These are phyloP conservation scores for Backusella psychrophila DNA, from an alignment of 192 early-diverging fungal species.

Conservation along the genomic window DNA sequence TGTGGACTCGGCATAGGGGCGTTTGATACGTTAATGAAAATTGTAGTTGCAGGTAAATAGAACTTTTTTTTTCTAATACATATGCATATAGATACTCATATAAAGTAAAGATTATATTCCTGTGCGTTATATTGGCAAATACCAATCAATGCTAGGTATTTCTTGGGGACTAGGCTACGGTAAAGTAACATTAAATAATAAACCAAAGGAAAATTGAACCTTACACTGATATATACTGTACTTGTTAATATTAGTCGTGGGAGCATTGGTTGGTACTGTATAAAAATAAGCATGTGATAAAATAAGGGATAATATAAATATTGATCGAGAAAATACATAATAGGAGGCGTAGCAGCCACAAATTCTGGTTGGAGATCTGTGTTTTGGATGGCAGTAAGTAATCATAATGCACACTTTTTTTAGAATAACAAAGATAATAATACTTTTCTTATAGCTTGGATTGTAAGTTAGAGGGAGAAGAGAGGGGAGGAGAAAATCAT, in stretches of 20 bases:
- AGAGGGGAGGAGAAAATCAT: not conserved
- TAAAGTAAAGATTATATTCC: conserved; percentile 32
- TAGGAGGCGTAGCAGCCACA: conserved; percentile 45
- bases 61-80: not conserved
- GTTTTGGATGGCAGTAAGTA: conserved; percentile 32
- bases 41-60: conserved; percentile 42
- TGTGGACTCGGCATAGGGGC: conserved; percentile 56
- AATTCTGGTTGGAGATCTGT: conserved; percentile 30
- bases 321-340: not conserved
- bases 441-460: conserved; percentile 39
- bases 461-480: conserved; percentile 39
- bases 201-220: too few species aligned
- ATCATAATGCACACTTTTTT: not conserved
- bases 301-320: not conserved
- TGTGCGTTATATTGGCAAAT: conserved; percentile 30
- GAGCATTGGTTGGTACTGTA: conserved; percentile 27
- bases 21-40: conserved; percentile 44
- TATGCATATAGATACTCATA: not conserved
- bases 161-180: conserved; percentile 31
- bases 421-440: conserved; percentile 15
- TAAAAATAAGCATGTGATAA: conserved; percentile 7
- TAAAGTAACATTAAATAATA: too few species aligned
- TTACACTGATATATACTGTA: too few species aligned
- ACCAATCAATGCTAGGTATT: conserved; percentile 26
- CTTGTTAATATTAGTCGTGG: conserved; percentile 5